phyloP scores from a whole-genome alignment of 148 eudicot genomes.

The Heliosperma pusillum region DNA sequence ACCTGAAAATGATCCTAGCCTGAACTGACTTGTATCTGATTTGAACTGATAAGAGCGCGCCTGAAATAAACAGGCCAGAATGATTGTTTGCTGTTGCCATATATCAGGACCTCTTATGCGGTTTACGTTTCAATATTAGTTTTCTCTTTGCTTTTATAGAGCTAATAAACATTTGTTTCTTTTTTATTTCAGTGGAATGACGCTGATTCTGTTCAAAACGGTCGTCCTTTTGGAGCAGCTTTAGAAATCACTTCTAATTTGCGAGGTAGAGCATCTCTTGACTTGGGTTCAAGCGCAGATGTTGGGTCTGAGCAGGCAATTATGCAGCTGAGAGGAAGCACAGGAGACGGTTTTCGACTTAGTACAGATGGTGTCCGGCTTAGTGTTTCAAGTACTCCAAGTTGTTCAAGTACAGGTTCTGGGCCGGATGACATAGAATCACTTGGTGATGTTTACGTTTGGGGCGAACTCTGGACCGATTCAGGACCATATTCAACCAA shows the following conservation, averaged over 20 bases:
- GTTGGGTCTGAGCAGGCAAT: conserved; percentile 55
- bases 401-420: conserved; percentile 69
- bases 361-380: conserved; percentile 56
- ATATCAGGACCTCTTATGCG: too few relatives aligned
- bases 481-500: conserved; percentile 33
- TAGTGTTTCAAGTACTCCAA: conserved; percentile 80
- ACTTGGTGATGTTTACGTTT: conserved; percentile 73
- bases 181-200: conserved; percentile 40
- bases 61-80: too few relatives aligned
- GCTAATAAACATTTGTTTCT: conserved; percentile 1
- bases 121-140: too few relatives aligned
- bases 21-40: too few relatives aligned
- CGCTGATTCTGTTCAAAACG: conserved; percentile 35
- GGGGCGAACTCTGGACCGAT: conserved; percentile 81
- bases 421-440: conserved; percentile 81
- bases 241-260: conserved; percentile 48
- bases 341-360: conserved; percentile 47
- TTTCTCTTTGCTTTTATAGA: neutral
- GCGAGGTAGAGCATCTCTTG: conserved; percentile 47
- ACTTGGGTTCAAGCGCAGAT: conserved; percentile 49
- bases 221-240: conserved; percentile 40
- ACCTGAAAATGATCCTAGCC: too few relatives aligned
- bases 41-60: too few relatives aligned
- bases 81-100: too few relatives aligned
- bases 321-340: conserved; percentile 61